Evolutionary conservation across 805 yeast species (phyloP).

Genomic region (Tetrapisispora nanseiensis): DNA sequence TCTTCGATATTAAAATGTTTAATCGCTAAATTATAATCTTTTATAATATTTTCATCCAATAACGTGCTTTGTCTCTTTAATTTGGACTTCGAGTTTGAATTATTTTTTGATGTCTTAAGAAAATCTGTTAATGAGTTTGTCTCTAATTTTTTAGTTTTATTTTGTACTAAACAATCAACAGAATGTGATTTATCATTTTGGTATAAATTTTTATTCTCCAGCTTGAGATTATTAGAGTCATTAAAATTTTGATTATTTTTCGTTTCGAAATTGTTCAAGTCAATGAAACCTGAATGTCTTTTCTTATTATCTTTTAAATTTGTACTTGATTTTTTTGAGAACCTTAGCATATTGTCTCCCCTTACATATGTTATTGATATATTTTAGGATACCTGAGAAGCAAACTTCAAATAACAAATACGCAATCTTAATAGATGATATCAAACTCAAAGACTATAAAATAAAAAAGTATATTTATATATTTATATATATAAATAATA

Average conservation of each 20-base stretch:
- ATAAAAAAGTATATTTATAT: too few relatives aligned
- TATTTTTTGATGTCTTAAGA: too few relatives aligned
- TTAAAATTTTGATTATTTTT: neutral
- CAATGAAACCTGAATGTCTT: slow-evolving; percentile 20
- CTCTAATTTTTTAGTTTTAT: too few relatives aligned
- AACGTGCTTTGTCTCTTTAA: slow-evolving; percentile 20
- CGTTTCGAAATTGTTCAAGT: neutral
- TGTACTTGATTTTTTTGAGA: slow-evolving; percentile 6
- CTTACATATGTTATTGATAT: too few relatives aligned
- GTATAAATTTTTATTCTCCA: neutral
- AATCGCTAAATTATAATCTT: slow-evolving; percentile 23
- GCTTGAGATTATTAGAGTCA: neutral
- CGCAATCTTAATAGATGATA: too few relatives aligned
- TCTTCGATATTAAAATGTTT: slow-evolving; percentile 1
- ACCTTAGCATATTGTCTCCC: slow-evolving; percentile 13
- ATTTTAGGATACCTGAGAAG: too few relatives aligned
- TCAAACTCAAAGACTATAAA: too few relatives aligned
- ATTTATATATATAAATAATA: too few relatives aligned
- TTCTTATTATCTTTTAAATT: slow-evolving; percentile 8
- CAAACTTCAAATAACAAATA: too few relatives aligned
- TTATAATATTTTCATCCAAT: slow-evolving; percentile 20
- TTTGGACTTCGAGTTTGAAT: neutral
- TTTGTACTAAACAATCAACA: neutral
- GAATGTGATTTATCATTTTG: neutral
- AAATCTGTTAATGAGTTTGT: too few relatives aligned